Conservation (phyloP, 83 land plant genomes). For the Picea engelmannii region DNA sequence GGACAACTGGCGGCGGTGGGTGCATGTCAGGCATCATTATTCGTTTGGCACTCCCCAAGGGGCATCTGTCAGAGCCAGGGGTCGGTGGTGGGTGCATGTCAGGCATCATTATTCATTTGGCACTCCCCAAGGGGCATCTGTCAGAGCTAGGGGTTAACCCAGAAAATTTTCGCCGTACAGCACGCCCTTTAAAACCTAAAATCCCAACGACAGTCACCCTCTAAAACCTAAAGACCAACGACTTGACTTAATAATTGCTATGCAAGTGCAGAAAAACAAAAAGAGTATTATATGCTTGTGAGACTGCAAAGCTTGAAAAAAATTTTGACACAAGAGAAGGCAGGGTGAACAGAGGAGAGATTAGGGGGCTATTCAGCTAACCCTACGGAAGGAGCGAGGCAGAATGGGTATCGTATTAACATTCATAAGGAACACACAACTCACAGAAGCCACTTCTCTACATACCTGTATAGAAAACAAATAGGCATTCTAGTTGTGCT, state of each 20-base stretch:
- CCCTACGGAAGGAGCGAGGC: constrained; percentile 32
- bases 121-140: too few species aligned
- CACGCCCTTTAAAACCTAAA: too few species aligned
- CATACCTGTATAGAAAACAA: neutral
- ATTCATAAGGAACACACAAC: constrained; percentile 26
- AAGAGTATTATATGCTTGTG: neutral
- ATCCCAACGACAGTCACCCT: neutral
- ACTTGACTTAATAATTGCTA: neutral
- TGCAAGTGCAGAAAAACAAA: neutral
- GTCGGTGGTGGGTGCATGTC: too few species aligned
- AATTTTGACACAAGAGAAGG: neutral
- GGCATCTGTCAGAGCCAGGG: too few species aligned
- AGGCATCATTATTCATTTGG: too few species aligned
- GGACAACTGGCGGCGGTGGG: too few species aligned
- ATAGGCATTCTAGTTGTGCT: neutral
- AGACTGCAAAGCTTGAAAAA: neutral
- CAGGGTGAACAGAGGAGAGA: neutral
- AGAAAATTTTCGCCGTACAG: too few species aligned
- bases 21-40: too few species aligned
- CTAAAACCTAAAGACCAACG: too few species aligned
- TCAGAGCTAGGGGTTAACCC: too few species aligned
- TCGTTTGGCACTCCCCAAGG: too few species aligned
- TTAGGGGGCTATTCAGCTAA: constrained; percentile 26
- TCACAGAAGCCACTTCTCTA: neutral
- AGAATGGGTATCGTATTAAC: constrained; percentile 24